Percentiles rank a stretch among this genome's conserved stretches.
Evolutionary conservation across 129 eudicot species (phyloP).

Genomic region (Saussurea involucrata): DNA sequence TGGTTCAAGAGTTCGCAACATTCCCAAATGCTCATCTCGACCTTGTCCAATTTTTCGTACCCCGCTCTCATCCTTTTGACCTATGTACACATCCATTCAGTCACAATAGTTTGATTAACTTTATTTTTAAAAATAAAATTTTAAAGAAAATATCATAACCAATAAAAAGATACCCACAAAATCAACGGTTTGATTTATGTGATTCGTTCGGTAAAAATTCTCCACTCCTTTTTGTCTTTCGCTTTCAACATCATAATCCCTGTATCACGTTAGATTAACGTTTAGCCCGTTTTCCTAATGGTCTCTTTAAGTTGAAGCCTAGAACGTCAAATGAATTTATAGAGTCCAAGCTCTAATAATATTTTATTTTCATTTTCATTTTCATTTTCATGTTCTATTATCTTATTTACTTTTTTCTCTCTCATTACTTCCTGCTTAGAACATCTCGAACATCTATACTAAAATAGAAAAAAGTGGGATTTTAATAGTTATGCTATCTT

Average conservation of each 20-base stretch:
- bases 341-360: too few species aligned
- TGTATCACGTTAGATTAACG: conserved; percentile 7
- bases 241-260: conserved; percentile 74
- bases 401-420: neutral
- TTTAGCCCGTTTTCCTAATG: neutral
- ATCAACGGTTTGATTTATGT: conserved; percentile 23
- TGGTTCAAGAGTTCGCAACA: conserved; percentile 74
- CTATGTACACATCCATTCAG: conserved; percentile 20
- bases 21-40: conserved; percentile 89
- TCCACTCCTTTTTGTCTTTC: conserved; percentile 75
- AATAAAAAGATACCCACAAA: conserved; percentile 10
- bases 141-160: neutral
- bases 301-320: neutral
- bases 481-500: too few species aligned
- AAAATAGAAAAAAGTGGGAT: too few species aligned
- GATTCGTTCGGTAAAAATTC: conserved; percentile 54
- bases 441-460: too few species aligned
- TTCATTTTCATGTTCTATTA: too few species aligned
- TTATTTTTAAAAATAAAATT: neutral
- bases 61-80: conserved; percentile 70
- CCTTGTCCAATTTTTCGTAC: conserved; percentile 60
- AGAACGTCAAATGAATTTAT: neutral
- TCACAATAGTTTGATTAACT: neutral
- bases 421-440: neutral
- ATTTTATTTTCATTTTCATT: neutral